Base-by-base conservation (phyloP, 202 grass and related monocot species). In the Zizania palustris region DNA sequence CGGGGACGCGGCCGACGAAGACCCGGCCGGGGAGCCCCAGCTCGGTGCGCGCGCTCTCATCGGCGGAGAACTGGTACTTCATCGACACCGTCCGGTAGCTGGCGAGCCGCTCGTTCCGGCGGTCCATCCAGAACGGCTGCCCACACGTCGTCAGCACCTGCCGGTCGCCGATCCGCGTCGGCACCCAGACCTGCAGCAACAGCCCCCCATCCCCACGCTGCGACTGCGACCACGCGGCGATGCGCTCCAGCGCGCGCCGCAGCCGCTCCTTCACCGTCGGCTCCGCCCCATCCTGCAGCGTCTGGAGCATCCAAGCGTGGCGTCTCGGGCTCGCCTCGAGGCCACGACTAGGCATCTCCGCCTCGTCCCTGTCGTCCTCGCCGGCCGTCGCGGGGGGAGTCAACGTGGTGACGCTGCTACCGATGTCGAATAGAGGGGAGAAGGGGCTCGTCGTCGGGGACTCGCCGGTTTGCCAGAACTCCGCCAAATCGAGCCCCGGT, bases 11-110 rank as follows among this genome's bases (percentile, higher is more conserved):
- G 22, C 92, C 87, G 37, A 99, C 77, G 85, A 96, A 99, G 77
- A 99, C 96, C n/a, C 96, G 85, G 65, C 92, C 96, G 0, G 90
- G 96, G 45, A 99, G 88, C 0, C 96, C 96, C 50, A 89, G 69
- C 0, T 60, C 83, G 44, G 72, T 67, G 46, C 81, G 69, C 11
- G 89, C 67, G 60, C 37, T 70, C 75, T 93, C 87, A 55, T 99
- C 96, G 22, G 88, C 92, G 18, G 90, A 99, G 68, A 99, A 93
- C 65, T 93, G 91, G 87, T 81, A 99, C 74, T 69, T 74, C 62
- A 85, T 72, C 1, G 96, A 99, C 36, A 91, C 82, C 1, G 67
- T 45, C 13, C 92, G 74, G 78, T 99, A 99, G 64, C 67, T 89
- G 18, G 80, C 63, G 37, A 99, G 90, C 28, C 85, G 84, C 7